Evolutionary conservation across 805 yeast genomes (phyloP), one percentile per base, ranked within the genome.

Genomic region (Torulaspora microellipsoides): DNA sequence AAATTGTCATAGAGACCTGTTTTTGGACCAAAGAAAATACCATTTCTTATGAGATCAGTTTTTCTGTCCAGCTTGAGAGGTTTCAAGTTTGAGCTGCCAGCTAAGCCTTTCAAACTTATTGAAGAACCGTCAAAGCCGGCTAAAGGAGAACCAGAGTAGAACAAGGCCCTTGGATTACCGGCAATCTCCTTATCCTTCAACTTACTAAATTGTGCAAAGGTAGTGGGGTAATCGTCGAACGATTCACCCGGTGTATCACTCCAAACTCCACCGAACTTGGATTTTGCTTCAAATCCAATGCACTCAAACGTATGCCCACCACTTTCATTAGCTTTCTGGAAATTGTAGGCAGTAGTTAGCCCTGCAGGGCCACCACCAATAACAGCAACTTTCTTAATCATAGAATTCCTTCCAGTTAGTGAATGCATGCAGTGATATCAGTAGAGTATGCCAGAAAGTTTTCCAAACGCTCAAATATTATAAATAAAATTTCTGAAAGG

Each of bases 181-280:
- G 52, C 52, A 23, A 43, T 31, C 7, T 35, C 29, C 15, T 42
- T 40, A 9, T 40, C 40, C 13, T 36, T 41, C 15, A 43, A 15
- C 5, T 30, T 23, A 9, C 44, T 31, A 41, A 53, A 39, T 27
- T 45, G 43, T 27, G 38, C 45, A 35, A 51, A 47, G 9, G 41
- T 47, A 10, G 45, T 45, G 3, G 47, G 46, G 14, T 45, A 39
- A 5, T 32, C 38, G n/a, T 43, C 40, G 23, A 48, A 34, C 11
- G 39, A n/a, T 10, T 37, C 33, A 3, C 54, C 54, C 1, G 56
- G 56, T 9, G 39, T 31, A 36, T 51, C 56, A 30, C 60, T 52
- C 77, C 77, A 73, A 6, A 71, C 66, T 1, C 78, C 78, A n/a
- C 78, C 78, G 25, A 72, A 57, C 17, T 51, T 58, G 8, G 49